Conservation (phyloP, 768 basidiomycete genomes). For the Podaxis rugospora region DNA sequence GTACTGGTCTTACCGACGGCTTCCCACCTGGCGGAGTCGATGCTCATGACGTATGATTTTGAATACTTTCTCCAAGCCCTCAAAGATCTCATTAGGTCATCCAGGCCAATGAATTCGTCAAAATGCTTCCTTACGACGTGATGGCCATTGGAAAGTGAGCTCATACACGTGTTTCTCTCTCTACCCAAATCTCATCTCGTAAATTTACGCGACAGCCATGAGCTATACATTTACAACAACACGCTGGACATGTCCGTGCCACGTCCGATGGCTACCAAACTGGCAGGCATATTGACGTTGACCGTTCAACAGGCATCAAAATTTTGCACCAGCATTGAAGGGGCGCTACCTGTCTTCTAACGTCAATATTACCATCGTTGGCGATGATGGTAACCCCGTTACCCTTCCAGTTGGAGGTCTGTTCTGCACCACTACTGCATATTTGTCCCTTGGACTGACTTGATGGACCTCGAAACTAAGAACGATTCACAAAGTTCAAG, state of each 20-base stretch:
- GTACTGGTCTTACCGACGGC: conserved; percentile 77
- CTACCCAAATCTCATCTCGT: background rate
- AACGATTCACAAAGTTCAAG: conserved; percentile 66
- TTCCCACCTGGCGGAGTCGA: conserved; percentile 67
- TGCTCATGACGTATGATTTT: conserved; percentile 54
- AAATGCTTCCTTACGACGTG: conserved; percentile 73
- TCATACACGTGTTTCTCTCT: background rate
- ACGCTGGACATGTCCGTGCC: conserved; percentile 57
- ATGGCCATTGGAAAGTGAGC: conserved; percentile 81
- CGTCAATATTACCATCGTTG: conserved; percentile 72
- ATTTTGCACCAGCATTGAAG: conserved; percentile 60
- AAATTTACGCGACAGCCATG: conserved; percentile 48
- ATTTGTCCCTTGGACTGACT: no score
- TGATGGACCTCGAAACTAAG: conserved; percentile 20
- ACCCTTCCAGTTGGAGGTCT: conserved; percentile 35
- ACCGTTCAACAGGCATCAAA: conserved; percentile 40
- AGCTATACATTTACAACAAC: conserved; percentile 70
- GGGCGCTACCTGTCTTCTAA: conserved; percentile 83
- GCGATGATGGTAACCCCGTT: conserved; percentile 31
- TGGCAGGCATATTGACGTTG: background rate
- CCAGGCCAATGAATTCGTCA: conserved; percentile 73
- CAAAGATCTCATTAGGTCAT: background rate
- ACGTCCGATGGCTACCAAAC: background rate
- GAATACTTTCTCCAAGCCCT: background rate
- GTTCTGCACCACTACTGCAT: background rate